These are phyloP conservation scores for Camelina laxa DNA, from an alignment of 345 rosid genomes.

Conservation along the genomic window DNA sequence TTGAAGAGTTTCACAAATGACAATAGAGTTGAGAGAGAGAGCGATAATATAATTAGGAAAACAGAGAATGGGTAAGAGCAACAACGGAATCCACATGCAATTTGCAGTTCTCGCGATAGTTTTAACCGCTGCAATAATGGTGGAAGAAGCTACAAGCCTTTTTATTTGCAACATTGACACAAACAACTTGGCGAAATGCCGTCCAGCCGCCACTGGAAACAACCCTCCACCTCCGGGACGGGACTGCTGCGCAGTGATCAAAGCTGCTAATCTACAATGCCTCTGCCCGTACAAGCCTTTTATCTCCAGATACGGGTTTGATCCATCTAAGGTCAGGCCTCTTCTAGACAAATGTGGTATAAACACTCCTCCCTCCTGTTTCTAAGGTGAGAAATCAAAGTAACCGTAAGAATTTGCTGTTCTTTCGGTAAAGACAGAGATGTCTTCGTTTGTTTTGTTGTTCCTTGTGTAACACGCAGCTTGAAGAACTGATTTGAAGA, in stretches of 20 bases:
- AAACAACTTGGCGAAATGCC: constrained; percentile 44
- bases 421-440: constrained; percentile 1
- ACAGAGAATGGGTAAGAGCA: constrained; percentile 25
- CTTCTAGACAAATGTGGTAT: constrained; percentile 49
- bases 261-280: constrained; percentile 47
- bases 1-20: neutral
- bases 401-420: neutral
- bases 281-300: constrained; percentile 49
- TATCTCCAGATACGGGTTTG: constrained; percentile 46
- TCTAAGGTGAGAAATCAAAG: constrained; percentile 25
- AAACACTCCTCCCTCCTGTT: constrained; percentile 38
- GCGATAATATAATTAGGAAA: neutral
- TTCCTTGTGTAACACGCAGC: constrained; percentile 31
- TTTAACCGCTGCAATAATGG: constrained; percentile 20
- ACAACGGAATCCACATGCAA: constrained; percentile 11
- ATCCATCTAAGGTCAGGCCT: constrained; percentile 47
- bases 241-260: constrained; percentile 48
- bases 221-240: constrained; percentile 49
- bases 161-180: constrained; percentile 47
- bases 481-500: constrained; percentile 21
- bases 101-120: constrained; percentile 30
- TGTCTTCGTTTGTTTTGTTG: constrained; percentile 1
- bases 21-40: constrained; percentile 16
- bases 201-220: constrained; percentile 50
- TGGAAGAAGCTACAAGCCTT: constrained; percentile 8